Conservation (phyloP, 2,329 filamentous ascomycete species). For the Fusarium coicis region DNA sequence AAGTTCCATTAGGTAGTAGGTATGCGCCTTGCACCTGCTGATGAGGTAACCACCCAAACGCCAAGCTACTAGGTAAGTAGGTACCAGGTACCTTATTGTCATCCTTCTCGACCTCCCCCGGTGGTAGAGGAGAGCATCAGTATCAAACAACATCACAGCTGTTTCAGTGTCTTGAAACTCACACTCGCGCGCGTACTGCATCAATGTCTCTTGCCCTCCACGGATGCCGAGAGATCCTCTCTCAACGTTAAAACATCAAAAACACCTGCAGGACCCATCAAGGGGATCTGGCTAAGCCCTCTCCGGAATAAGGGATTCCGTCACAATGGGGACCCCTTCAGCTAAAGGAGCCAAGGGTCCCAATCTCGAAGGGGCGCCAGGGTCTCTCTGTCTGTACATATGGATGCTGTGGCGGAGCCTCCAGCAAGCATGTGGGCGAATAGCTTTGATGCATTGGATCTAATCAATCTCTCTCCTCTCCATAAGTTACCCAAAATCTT, state of each 20-base stretch:
- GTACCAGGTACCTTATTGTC: not conserved
- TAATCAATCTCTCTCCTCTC: constrained; percentile 35
- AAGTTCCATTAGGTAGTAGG: not conserved
- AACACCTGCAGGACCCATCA: constrained; percentile 9
- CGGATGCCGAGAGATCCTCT: constrained; percentile 1
- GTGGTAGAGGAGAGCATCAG: not conserved
- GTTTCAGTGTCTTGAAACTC: not conserved
- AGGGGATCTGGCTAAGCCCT: constrained; percentile 16
- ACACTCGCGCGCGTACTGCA: constrained; percentile 1
- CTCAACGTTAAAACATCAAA: not conserved
- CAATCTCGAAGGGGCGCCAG: constrained; percentile 1
- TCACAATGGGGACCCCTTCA: constrained; percentile 5
- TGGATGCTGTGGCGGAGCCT: constrained; percentile 10
- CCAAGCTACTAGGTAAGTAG: not conserved
- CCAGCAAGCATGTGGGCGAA: constrained; percentile 27
- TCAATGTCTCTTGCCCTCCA: constrained; percentile 4
- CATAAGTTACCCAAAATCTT: not conserved
- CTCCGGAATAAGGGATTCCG: not conserved
- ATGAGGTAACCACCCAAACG: not conserved
- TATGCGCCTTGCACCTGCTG: not conserved
- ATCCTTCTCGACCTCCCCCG: not conserved
- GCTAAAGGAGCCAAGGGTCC: constrained; percentile 5
- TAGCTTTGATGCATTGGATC: constrained; percentile 28
- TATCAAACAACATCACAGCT: not conserved
- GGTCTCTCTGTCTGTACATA: constrained; percentile 3